These are phyloP conservation scores for Myriosclerotinia curreyana DNA, from an alignment of 2,329 filamentous ascomycete species.

Conservation along the genomic window DNA sequence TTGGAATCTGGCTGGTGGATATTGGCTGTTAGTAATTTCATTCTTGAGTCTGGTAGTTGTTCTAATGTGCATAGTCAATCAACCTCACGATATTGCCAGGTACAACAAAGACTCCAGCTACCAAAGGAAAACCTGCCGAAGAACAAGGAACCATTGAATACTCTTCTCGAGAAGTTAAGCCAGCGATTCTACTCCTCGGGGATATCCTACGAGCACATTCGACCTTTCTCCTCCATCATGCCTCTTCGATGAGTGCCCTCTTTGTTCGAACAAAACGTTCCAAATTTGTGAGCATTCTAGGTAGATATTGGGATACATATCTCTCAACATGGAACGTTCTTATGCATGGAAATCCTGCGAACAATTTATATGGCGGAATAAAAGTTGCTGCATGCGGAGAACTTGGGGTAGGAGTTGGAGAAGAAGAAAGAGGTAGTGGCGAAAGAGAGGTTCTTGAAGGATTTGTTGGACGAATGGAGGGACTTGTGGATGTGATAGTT, in stretches of 20 bases:
- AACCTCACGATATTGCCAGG: slow-evolving; percentile 72
- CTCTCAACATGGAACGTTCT: slow-evolving; percentile 81
- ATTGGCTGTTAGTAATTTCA: slow-evolving; percentile 65
- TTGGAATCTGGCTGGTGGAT: slow-evolving; percentile 95
- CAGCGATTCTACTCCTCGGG: slow-evolving; percentile 70
- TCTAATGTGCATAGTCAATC: slow-evolving; percentile 57
- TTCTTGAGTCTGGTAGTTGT: slow-evolving; percentile 9
- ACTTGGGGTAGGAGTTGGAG: slow-evolving; percentile 88
- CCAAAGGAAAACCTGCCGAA: slow-evolving; percentile 30
- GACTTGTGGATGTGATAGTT: slow-evolving; percentile 83
- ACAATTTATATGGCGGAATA: slow-evolving; percentile 75
- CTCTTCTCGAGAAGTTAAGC: slow-evolving; percentile 86
- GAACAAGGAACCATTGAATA: slow-evolving; percentile 59
- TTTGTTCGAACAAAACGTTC: slow-evolving; percentile 61
- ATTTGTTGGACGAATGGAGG: slow-evolving; percentile 74
- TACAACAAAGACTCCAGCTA: slow-evolving; percentile 46
- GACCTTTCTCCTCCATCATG: slow-evolving; percentile 86
- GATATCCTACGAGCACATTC: slow-evolving; percentile 81
- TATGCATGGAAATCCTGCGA: slow-evolving; percentile 82
- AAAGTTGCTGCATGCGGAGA: slow-evolving; percentile 89
- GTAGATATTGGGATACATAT: slow-evolving; percentile 75
- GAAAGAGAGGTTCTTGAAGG: slow-evolving; percentile 91
- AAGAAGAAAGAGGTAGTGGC: slow-evolving; percentile 91
- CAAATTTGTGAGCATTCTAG: slow-evolving; percentile 69
- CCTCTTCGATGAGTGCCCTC: slow-evolving; percentile 66